phyloP scores from a whole-genome alignment of 768 basidiomycete species.

The Psilocybe tampanensis region DNA sequence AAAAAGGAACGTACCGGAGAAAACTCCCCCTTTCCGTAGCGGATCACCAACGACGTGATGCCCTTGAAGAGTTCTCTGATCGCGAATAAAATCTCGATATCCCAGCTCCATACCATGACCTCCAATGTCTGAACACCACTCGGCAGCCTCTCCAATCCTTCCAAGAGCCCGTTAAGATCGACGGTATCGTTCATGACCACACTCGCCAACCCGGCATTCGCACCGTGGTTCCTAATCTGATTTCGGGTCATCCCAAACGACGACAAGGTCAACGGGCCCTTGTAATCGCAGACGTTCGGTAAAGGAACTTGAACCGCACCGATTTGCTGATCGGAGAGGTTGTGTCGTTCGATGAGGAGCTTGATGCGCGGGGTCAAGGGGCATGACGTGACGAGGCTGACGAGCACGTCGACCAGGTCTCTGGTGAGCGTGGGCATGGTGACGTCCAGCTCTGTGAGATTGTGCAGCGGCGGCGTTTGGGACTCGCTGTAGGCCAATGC shows the following conservation, averaged over 20 bases:
- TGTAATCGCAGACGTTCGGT: conserved; percentile 26
- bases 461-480: conserved; percentile 13
- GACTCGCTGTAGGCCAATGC: conserved; percentile 11
- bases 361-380: conserved; percentile 17
- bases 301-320: conserved; percentile 21
- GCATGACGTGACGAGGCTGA: conserved; percentile 23
- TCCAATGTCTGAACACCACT: conserved; percentile 21
- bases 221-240: background rate
- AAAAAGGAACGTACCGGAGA: conserved; percentile 22
- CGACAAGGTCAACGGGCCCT: conserved; percentile 28
- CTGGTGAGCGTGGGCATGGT: conserved; percentile 27
- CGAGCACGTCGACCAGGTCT: conserved; percentile 28
- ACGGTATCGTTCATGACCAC: conserved; percentile 24
- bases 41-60: conserved; percentile 20
- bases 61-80: conserved; percentile 25
- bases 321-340: conserved; percentile 29
- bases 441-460: conserved; percentile 20
- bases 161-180: conserved; percentile 17
- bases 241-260: background rate
- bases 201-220: conserved; percentile 14
- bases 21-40: conserved; percentile 24
- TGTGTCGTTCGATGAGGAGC: conserved; percentile 25
- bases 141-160: conserved; percentile 25
- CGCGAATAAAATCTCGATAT: conserved; percentile 33
- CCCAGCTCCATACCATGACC: conserved; percentile 28